Percentiles rank a stretch among this genome's conserved stretches.
Evolutionary conservation across 2,329 filamentous ascomycete genomes (phyloP).

Genomic region (Trichoderma arundinaceum): DNA sequence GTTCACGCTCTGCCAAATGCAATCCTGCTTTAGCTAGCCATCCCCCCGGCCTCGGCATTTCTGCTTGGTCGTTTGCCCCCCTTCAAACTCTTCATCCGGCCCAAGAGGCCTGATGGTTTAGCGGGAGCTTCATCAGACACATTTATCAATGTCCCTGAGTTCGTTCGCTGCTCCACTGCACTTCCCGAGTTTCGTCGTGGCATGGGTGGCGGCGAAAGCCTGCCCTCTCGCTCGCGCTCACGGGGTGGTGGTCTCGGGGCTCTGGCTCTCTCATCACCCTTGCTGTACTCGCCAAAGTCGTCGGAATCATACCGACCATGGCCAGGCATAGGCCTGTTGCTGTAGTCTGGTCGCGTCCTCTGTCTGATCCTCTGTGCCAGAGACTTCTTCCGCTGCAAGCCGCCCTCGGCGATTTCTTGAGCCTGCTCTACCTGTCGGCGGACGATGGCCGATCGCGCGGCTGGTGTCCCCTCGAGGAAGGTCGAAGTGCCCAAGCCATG

Average conservation of each 20-base stretch:
- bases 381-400: conserved; percentile 89
- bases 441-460: conserved; percentile 78
- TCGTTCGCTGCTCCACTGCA: conserved; percentile 67
- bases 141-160: conserved; percentile 58
- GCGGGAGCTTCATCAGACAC: conserved; percentile 51
- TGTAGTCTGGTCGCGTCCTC: conserved; percentile 68
- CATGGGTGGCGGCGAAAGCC: conserved; percentile 55
- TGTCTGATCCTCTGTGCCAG: conserved; percentile 89
- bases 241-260: conserved; percentile 33
- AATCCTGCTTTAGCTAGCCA: conserved; percentile 12
- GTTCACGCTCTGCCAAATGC: conserved; percentile 15
- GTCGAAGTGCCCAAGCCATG: conserved; percentile 90
- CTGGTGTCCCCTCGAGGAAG: conserved; percentile 92
- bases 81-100: conserved; percentile 82
- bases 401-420: conserved; percentile 61
- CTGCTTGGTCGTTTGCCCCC: conserved; percentile 58
- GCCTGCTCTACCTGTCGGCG: conserved; percentile 73
- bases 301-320: conserved; percentile 40
- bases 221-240: conserved; percentile 47
- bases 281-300: conserved; percentile 74
- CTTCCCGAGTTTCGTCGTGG: conserved; percentile 47
- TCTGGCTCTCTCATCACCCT: conserved; percentile 58
- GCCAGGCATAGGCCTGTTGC: conserved; percentile 49
- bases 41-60: conserved; percentile 42
- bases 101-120: conserved; percentile 69